Base-by-base conservation (phyloP, 257 asterid species). In the Nemophila menziesii region DNA sequence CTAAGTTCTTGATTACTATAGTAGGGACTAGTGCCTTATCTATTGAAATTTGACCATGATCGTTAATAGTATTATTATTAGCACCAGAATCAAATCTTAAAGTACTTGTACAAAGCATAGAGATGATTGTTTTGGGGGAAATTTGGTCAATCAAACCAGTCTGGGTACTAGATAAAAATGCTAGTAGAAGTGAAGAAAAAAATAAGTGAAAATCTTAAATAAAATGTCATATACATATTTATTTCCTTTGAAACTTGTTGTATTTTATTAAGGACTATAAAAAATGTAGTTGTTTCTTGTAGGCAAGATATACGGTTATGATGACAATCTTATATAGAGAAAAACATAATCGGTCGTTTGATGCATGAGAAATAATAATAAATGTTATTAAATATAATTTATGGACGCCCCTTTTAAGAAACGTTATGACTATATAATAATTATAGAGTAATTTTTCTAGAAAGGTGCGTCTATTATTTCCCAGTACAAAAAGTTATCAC, bases 61-160 rank as follows among this genome's bases (percentile, higher is more conserved):
- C 57, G 11, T 45, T 33, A 10, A 47, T 48, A 12, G 52, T 46
- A 0, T 68, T 71, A 0, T 50, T 43, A 1, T 15, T 19, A 0
- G 61, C 44, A 11, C 65, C 57, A 2, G 66, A 66, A 44, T 62
- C 68, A 1, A 67, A 42, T 3, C 55, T 33, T 16, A 67, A 20
- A 12, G 38, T 19, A 0, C 19, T 12, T 11, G 0, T 1, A 33
- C 82, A 70, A 0, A 40, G 5, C 11, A 52, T 5, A 1, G 64
- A 56, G 1, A 33, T 48, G 2, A 0, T n/a, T 27, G 60, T 22
- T 14, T 22, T 16, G 0, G 44, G 17, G 42, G 75, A 78, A 10
- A 69, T n/a, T 0, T 60, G 46, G 2, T 36, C 46, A 19, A 68
- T 51, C 17, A 65, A 19, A 62, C 65, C 74, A 3, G 62, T 74